A percentile compares a stretch with the other conserved stretches of the same genome.
phyloP scores from a whole-genome alignment of 306 rosid species.

The Cucurbita argyrosperma region DNA sequence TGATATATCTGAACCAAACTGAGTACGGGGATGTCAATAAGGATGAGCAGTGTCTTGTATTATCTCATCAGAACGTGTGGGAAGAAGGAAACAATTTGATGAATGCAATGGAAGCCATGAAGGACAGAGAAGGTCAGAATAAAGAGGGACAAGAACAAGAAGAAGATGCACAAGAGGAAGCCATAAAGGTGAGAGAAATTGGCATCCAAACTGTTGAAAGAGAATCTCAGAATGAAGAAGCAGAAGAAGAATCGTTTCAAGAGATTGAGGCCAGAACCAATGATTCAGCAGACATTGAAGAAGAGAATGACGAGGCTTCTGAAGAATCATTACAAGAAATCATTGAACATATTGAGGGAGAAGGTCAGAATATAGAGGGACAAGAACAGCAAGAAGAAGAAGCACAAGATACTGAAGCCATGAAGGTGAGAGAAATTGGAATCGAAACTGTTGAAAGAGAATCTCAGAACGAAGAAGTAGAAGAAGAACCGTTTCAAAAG shows the following conservation, averaged over 20 bases:
- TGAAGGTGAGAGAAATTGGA: neutral
- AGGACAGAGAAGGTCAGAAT: neutral
- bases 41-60: constrained; percentile 14
- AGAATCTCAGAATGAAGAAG: neutral
- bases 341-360: neutral
- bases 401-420: neutral
- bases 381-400: neutral
- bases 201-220: neutral
- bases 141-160: neutral
- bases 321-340: neutral
- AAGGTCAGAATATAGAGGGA: neutral
- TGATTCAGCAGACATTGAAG: neutral
- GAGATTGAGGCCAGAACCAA: neutral
- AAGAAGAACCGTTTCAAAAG: neutral
- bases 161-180: neutral
- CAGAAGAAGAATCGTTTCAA: neutral
- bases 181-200: neutral
- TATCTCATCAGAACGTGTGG: constrained; percentile 11
- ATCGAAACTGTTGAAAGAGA: neutral
- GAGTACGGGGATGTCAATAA: neutral
- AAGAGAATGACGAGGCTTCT: neutral
- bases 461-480: neutral
- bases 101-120: neutral
- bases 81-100: constrained; percentile 1
- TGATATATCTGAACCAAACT: constrained; percentile 33